Evolutionary conservation across 257 asterid genomes (phyloP).

Genomic region (Perilla frutescens): DNA sequence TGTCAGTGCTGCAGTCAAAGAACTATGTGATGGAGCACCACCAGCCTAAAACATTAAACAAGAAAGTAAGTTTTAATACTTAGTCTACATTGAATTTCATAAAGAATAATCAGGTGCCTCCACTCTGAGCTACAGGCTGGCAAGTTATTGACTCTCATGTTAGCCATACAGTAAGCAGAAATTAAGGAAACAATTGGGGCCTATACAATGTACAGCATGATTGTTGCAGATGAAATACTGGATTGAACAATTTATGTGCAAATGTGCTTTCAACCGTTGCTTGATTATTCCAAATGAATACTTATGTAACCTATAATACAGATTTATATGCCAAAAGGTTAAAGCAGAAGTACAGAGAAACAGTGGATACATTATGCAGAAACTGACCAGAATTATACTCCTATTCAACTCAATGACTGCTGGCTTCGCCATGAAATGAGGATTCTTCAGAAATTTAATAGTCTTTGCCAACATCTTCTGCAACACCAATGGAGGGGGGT

Average conservation of each 20-base stretch:
- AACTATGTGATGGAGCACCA: constrained; percentile 69
- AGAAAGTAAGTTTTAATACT: constrained; percentile 22
- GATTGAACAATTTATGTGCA: constrained; percentile 16
- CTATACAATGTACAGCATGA: neutral
- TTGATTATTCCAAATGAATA: neutral
- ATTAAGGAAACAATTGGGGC: constrained; percentile 13
- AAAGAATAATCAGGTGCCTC: constrained; percentile 29
- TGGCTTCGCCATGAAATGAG: constrained; percentile 96
- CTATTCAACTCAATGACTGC: constrained; percentile 88
- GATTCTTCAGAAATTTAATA: constrained; percentile 81
- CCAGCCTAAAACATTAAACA: constrained; percentile 74
- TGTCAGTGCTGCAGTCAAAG: constrained; percentile 68
- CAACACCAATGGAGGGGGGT: constrained; percentile 76
- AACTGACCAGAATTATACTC: constrained; percentile 83
- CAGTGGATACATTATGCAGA: neutral
- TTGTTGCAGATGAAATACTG: constrained; percentile 9
- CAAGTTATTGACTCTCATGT: constrained; percentile 15
- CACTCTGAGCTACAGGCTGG: constrained; percentile 4
- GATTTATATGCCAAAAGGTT: constrained; percentile 10
- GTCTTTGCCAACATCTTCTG: constrained; percentile 90
- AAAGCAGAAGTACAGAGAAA: constrained; percentile 15
- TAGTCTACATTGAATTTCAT: constrained; percentile 22
- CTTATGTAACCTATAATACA: constrained; percentile 1
- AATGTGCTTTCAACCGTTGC: constrained; percentile 4
- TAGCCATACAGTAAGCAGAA: constrained; percentile 14